Conservation (phyloP, 2,329 filamentous ascomycete species). For the Bipolaris gigantea region DNA sequence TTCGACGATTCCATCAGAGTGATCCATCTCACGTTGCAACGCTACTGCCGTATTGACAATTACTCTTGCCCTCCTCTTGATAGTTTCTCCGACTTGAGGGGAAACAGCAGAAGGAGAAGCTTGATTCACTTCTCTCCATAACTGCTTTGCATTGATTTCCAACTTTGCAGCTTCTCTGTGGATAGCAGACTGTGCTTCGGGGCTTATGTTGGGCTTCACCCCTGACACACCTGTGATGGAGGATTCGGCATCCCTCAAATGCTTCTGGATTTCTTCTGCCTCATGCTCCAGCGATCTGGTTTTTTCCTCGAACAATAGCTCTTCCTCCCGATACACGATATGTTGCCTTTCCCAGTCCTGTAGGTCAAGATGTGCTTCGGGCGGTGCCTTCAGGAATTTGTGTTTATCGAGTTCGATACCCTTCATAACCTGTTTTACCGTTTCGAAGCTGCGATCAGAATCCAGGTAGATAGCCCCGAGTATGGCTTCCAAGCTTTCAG, state of each 20-base stretch:
- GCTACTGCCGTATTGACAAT: not conserved
- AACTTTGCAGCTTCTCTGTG: too few species aligned
- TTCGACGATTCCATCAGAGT: not conserved
- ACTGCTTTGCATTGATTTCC: too few species aligned
- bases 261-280: too few species aligned
- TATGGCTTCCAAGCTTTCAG: constrained; percentile 28
- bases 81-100: too few species aligned
- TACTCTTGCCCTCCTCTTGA: too few species aligned
- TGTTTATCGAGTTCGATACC: constrained; percentile 15
- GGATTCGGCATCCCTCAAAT: too few species aligned
- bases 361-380: not conserved
- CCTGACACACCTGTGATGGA: too few species aligned
- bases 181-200: too few species aligned
- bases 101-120: too few species aligned
- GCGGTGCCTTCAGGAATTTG: constrained; percentile 7
- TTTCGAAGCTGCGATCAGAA: constrained; percentile 10
- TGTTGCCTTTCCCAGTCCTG: not conserved
- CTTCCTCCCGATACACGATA: not conserved
- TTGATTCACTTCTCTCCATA: too few species aligned
- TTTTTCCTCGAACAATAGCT: not conserved
- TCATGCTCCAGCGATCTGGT: not conserved
- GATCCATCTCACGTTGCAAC: not conserved
- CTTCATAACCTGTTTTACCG: constrained; percentile 14
- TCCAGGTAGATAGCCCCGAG: constrained; percentile 30
- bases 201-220: too few species aligned